Percentiles rank a stretch among this genome's conserved stretches.
phyloP scores from a whole-genome alignment of 345 rosid species.

The Rhodamnia rubescens region DNA sequence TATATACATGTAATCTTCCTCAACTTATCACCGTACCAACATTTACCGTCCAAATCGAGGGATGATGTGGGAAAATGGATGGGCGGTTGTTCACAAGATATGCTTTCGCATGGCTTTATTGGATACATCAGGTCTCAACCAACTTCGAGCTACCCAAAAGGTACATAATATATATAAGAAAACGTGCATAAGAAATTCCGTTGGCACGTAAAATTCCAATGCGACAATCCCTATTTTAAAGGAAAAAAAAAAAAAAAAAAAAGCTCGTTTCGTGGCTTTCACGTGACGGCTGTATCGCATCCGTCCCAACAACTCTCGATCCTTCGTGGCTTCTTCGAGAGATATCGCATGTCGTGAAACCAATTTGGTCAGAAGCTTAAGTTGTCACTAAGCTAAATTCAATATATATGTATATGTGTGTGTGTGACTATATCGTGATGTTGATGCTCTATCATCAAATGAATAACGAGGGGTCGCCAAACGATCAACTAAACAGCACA shows the following conservation, averaged over 20 bases:
- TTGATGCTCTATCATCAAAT: neutral
- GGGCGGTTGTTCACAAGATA: neutral
- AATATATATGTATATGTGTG: neutral
- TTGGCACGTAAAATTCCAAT: neutral
- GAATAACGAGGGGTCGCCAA: neutral
- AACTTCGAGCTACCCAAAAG: neutral
- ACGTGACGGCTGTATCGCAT: slow-evolving; percentile 20
- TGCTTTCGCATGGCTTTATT: neutral
- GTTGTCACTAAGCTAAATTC: neutral
- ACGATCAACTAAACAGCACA: neutral
- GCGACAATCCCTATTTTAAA: neutral
- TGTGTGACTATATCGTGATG: neutral
- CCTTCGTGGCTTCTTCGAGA: neutral
- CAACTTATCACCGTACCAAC: neutral
- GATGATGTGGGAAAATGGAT: neutral
- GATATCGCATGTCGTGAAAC: neutral
- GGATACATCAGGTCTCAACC: neutral
- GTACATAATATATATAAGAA: neutral
- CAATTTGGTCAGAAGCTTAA: neutral
- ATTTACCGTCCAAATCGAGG: neutral
- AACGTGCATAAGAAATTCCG: neutral
- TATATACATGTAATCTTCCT: neutral
- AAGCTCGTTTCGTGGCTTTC: slow-evolving; percentile 16
- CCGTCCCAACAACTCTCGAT: slow-evolving; percentile 16
- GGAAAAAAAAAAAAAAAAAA: neutral